Evolutionary conservation across 768 basidiomycete species (phyloP).

Genomic region (Aureoboletus auriporus): DNA sequence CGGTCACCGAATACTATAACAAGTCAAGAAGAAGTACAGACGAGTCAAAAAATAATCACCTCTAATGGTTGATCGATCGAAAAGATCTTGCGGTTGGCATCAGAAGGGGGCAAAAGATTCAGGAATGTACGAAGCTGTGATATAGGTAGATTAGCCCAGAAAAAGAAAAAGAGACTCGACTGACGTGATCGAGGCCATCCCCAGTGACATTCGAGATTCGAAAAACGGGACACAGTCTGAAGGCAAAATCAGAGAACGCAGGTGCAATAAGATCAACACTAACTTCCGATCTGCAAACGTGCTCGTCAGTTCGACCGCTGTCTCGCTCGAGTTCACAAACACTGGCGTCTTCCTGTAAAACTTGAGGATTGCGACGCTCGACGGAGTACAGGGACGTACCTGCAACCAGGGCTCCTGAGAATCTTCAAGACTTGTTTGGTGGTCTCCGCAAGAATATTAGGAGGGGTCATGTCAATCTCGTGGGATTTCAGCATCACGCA

Average conservation of each 20-base stretch:
- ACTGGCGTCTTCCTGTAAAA: conserved; percentile 68
- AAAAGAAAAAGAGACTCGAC: conserved; percentile 13
- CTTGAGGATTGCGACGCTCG: background rate
- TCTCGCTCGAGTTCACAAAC: conserved; percentile 78
- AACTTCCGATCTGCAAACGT: conserved; percentile 73
- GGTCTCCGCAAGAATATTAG: conserved; percentile 87
- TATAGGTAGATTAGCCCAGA: conserved; percentile 7
- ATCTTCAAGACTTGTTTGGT: conserved; percentile 92
- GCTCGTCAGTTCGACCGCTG: conserved; percentile 73
- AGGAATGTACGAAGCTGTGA: conserved; percentile 79
- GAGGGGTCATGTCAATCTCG: conserved; percentile 94
- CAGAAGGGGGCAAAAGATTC: conserved; percentile 86
- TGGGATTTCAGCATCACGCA: conserved; percentile 1
- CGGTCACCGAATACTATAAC: conserved; percentile 73
- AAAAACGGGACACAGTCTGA: conserved; percentile 86
- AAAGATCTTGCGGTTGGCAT: conserved; percentile 79
- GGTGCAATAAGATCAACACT: conserved; percentile 9
- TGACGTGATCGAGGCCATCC: conserved; percentile 76
- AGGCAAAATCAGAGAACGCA: conserved; percentile 4
- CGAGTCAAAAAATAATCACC: conserved; percentile 35
- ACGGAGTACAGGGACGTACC: conserved; percentile 40
- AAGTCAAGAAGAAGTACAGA: conserved; percentile 8
- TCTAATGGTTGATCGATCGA: conserved; percentile 75
- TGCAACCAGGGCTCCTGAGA: conserved; percentile 87
- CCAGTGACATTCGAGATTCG: conserved; percentile 93